Evolutionary conservation across 2,329 filamentous ascomycete genomes (phyloP).

Genomic region (Penicillium sp.): DNA sequence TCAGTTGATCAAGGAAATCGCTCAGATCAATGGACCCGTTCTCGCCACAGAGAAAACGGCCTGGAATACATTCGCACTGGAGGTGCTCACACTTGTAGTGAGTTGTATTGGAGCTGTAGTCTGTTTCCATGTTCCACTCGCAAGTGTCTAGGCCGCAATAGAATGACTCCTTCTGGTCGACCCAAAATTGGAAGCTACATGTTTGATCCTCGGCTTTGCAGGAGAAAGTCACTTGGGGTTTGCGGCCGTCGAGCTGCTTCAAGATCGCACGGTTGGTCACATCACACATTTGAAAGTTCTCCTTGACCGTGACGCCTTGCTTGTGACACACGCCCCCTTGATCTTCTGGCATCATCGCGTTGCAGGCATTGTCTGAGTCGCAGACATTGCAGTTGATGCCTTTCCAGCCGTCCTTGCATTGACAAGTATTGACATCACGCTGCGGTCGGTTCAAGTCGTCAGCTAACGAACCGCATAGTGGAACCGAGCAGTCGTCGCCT

Average conservation of each 20-base stretch:
- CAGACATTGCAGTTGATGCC: constrained; percentile 99
- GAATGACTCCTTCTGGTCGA: constrained; percentile 90
- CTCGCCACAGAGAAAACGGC: constrained; percentile 91
- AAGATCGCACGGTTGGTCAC: constrained; percentile 95
- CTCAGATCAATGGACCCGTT: constrained; percentile 87
- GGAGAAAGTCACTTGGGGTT: constrained; percentile 91
- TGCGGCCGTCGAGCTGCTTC: constrained; percentile 77
- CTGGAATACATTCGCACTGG: constrained; percentile 82
- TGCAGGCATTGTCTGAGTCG: constrained; percentile 76
- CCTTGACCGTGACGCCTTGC: constrained; percentile 82
- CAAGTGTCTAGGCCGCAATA: constrained; percentile 89
- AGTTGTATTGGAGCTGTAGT: constrained; percentile 73
- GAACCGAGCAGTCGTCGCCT: constrained; percentile 87
- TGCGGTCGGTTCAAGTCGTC: constrained; percentile 77
- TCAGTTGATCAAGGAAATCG: constrained; percentile 79
- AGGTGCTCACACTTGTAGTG: constrained; percentile 82
- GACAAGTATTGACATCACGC: constrained; percentile 68
- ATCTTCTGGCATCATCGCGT: constrained; percentile 79
- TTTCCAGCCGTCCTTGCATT: constrained; percentile 90
- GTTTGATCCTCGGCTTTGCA: constrained; percentile 72
- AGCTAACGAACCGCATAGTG: constrained; percentile 86
- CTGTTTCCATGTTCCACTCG: constrained; percentile 67
- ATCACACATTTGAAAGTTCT: constrained; percentile 97
- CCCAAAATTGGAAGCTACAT: constrained; percentile 99
- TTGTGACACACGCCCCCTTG: constrained; percentile 89